Evolutionary conservation across 768 basidiomycete genomes (phyloP), one percentile per base, ranked within the genome.

Genomic region (Mycena venus): DNA sequence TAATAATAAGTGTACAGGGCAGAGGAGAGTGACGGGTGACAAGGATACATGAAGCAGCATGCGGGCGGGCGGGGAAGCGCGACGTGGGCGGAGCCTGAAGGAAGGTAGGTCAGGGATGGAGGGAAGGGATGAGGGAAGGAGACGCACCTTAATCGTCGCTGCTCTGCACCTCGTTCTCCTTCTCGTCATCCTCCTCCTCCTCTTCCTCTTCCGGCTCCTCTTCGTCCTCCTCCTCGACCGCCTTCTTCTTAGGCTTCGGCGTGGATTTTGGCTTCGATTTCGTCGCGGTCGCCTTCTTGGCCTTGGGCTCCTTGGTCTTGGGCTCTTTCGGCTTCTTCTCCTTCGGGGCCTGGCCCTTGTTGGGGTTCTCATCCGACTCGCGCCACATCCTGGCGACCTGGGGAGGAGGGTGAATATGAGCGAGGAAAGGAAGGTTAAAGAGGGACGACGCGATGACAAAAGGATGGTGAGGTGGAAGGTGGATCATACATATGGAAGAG

Each of bases 321-420:
- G 84, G 78, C 9, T 78, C 85, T 69, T 88, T 90, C 27, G 88
- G 75, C 58, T 88, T 89, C 70, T 88, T 90, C 38, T 88, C 89
- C 72, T 88, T 90, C 36, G 85, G 79, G 36, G 60, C 11, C 70
- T 89, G 86, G n/a, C 91, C 91, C 25, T 90, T 88, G 72, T 90
- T 92, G 1, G 92, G 91, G 78, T 92, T 93, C 78, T 91, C 90
- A 1, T 90, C 90, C 0, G 91, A 86, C 67, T 91, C 87, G 55
- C 83, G 86, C 91, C 92, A 92, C 69, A 90, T 68, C 0, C 79
- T 83, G 6, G 87, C 91, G 74, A 93, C 91, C 92, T 93, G 75
- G 38, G 31, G 56, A 21, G 14, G 15, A 27, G 9, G 32, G 34
- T 59, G 38, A 63, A 31, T 66, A 63, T 11, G 47, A 32, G n/a